Conservation (phyloP, 345 rosid genomes). For the Chamaenerion angustifolium region DNA sequence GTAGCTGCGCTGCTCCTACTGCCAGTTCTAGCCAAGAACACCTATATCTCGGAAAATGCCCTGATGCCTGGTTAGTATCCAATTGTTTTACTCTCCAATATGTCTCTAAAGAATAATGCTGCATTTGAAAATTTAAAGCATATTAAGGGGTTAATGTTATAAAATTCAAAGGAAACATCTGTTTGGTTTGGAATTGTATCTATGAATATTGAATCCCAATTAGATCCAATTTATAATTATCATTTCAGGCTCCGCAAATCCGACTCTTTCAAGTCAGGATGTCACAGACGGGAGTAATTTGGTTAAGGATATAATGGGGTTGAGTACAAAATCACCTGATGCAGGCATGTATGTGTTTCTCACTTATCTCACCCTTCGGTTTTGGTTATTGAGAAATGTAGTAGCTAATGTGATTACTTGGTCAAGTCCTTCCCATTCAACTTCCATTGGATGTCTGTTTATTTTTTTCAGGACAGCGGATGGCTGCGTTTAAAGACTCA, state of each 20-base stretch:
- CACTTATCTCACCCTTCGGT: too few species aligned
- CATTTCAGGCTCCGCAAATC: conserved; percentile 70
- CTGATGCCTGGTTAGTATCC: conserved; percentile 78
- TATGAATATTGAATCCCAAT: background rate
- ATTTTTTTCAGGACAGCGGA: too few species aligned
- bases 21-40: conserved; percentile 83
- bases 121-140: background rate
- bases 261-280: conserved; percentile 63
- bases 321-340: conserved; percentile 25
- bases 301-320: conserved; percentile 37
- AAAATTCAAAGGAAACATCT: background rate
- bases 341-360: conserved; percentile 40
- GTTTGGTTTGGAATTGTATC: background rate
- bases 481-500: too few species aligned
- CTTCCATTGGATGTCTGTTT: too few species aligned
- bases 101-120: background rate
- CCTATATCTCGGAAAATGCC: conserved; percentile 94
- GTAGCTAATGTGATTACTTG: too few species aligned
- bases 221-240: background rate
- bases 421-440: too few species aligned
- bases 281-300: conserved; percentile 50
- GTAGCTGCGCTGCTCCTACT: conserved; percentile 56
- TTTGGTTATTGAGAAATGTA: too few species aligned
- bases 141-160: background rate
- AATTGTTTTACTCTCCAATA: background rate